Base-by-base conservation (phyloP, 805 yeast species). In the Dipodascus albidus region DNA sequence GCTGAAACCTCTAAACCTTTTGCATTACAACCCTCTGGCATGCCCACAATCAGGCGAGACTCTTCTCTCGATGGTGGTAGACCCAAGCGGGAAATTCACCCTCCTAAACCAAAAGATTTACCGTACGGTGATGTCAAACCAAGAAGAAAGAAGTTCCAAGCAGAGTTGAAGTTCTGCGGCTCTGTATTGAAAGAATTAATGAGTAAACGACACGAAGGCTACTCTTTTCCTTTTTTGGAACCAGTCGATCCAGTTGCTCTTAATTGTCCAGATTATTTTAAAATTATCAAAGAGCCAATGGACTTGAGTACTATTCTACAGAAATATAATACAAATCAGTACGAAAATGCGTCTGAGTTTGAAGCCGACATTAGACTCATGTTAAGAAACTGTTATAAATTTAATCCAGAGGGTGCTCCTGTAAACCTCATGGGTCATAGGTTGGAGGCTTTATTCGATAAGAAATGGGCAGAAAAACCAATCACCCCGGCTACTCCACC, bases 161-260 rank as follows among this genome's bases (percentile, higher is more conserved):
- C 91, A 8, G 97, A 91, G 67, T 77, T 93, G 66, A 78, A 90
- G 64, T 93, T 84, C 69, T 87, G 95, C 65, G 84, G 80, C 60
- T 85, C 80, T 65, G 80, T 90, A 2, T 69, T 93, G 53, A 87
- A 85, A 65, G 99, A 93, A 62, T 73, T 93, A 64, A 74, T 74
- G 54, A 80, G 86, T 17, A 91, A 91, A 69, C 90, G 88, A 70
- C 85, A 88, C 67, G 87, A 85, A 62, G 76, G 82, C 48, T 83
- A 85, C 64, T 83, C 91, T 59, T 93, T 83, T 70, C 97, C 99
- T 27, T 93, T 93, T 63, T 69, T 91, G 63, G 84, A 79, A 55
- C 98, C 99, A 0, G 99, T 93, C 47, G 98, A 93, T 68, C 93
- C 96, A 0, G 89, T 90, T 31, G 95, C 96, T 15, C 77, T 91